These are phyloP conservation scores for Pythium sukuiense DNA, from an alignment of 352 stramenopile genomes.

Conservation along the genomic window DNA sequence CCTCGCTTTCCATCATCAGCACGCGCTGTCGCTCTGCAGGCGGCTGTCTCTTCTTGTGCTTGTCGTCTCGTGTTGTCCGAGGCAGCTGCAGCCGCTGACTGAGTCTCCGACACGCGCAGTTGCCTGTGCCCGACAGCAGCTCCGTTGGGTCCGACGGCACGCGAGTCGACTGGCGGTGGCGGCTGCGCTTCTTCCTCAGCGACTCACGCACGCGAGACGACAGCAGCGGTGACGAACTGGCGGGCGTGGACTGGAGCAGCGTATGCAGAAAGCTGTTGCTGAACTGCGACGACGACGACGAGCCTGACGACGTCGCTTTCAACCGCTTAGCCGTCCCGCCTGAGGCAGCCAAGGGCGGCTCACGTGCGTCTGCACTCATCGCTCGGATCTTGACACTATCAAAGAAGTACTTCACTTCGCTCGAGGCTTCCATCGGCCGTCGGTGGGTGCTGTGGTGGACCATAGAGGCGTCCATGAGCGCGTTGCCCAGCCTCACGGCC, in stretches of 20 bases:
- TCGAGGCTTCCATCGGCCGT: constrained; percentile 15
- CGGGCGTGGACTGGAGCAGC: background rate
- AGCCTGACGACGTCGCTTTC: background rate
- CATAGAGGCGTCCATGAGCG: constrained; percentile 46
- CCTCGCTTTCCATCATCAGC: background rate
- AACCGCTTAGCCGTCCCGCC: background rate
- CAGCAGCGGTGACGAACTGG: background rate
- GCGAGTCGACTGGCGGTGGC: background rate
- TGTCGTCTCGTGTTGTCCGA: background rate
- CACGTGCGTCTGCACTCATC: background rate
- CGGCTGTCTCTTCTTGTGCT: background rate
- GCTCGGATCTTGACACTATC: constrained; percentile 8
- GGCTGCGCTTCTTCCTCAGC: background rate
- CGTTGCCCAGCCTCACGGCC: constrained; percentile 41
- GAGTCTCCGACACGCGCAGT: constrained; percentile 44
- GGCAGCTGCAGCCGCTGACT: constrained; percentile 34
- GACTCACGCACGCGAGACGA: background rate
- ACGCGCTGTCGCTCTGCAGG: background rate
- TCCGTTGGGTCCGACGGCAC: constrained; percentile 15
- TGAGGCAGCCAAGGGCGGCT: background rate
- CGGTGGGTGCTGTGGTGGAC: constrained; percentile 39
- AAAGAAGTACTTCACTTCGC: constrained; percentile 22
- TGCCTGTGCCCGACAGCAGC: constrained; percentile 8
- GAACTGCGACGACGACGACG: background rate
- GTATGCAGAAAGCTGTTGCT: no score